These are phyloP conservation scores for Fusarium nygamai DNA, from an alignment of 2,329 filamentous ascomycete species.

Conservation along the genomic window DNA sequence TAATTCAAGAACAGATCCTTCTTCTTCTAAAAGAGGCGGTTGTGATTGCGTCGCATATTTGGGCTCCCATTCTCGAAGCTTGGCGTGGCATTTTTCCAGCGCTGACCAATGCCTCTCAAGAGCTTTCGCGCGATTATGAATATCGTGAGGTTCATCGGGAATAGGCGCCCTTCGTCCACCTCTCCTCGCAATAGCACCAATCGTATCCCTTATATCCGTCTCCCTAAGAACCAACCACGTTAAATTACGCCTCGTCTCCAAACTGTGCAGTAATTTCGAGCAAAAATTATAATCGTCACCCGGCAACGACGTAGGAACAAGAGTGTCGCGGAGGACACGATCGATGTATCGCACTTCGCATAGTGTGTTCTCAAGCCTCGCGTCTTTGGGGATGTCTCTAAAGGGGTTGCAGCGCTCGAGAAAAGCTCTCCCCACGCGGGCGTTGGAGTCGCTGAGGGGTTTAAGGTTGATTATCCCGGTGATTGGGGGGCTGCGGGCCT, in stretches of 20 bases:
- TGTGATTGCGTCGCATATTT: conserved; percentile 8
- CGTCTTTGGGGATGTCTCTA: conserved; percentile 13
- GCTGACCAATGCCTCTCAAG: conserved; percentile 23
- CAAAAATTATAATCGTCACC: conserved; percentile 24
- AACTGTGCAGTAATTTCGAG: conserved; percentile 14
- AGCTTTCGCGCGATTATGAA: conserved; percentile 10
- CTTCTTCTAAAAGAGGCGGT: neutral
- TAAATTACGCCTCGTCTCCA: conserved; percentile 26
- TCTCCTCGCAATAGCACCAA: conserved; percentile 16
- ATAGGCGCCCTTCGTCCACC: conserved; percentile 7
- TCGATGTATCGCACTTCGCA: conserved; percentile 30
- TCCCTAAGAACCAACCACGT: conserved; percentile 15
- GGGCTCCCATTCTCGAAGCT: conserved; percentile 20
- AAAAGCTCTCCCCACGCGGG: conserved; percentile 18
- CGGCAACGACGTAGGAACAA: conserved; percentile 22
- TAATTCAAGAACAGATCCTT: neutral
- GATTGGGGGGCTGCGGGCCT: neutral
- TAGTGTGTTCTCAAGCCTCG: conserved; percentile 20
- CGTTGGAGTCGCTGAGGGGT: conserved; percentile 6
- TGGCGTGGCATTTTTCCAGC: conserved; percentile 28
- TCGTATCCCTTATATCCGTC: conserved; percentile 18
- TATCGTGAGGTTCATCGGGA: conserved; percentile 10
- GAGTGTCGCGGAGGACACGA: conserved; percentile 5
- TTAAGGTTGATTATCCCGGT: conserved; percentile 7
- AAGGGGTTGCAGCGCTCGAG: conserved; percentile 27